Conservation (phyloP, 352 stramenopile species). For the Hyaloperonospora arabidopsidis region DNA sequence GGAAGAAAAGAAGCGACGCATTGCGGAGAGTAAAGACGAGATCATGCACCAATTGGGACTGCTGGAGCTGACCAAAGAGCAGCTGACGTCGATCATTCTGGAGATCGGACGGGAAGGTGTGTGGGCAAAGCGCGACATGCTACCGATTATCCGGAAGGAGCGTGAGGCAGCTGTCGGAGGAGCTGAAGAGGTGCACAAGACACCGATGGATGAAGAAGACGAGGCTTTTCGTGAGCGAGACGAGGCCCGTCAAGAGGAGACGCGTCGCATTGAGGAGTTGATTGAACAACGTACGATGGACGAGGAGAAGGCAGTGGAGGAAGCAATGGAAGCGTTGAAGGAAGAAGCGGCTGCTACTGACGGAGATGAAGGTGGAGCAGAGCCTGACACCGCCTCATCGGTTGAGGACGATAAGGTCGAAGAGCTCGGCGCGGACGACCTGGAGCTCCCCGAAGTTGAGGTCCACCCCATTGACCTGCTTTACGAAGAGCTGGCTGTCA, state of each 20-base stretch:
- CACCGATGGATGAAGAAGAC: slow-evolving; percentile 42
- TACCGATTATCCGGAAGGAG: slow-evolving; percentile 45
- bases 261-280: slow-evolving; percentile 41
- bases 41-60: slow-evolving; percentile 57
- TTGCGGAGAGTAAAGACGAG: slow-evolving; percentile 33
- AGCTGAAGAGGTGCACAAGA: slow-evolving; percentile 32
- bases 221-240: slow-evolving; percentile 44
- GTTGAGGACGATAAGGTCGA: slow-evolving; percentile 11
- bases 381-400: slow-evolving; percentile 12
- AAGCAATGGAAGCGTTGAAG: slow-evolving; percentile 28
- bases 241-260: slow-evolving; percentile 43
- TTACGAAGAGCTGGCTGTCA: slow-evolving; percentile 42
- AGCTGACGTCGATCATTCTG: slow-evolving; percentile 54
- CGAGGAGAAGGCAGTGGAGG: slow-evolving; percentile 22
- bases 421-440: slow-evolving; percentile 30
- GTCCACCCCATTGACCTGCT: slow-evolving; percentile 50
- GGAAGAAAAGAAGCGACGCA: slow-evolving; percentile 41
- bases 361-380: slow-evolving; percentile 5
- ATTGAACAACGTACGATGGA: slow-evolving; percentile 39
- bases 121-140: slow-evolving; percentile 42
- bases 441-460: slow-evolving; percentile 44
- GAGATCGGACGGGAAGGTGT: slow-evolving; percentile 41
- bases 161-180: slow-evolving; percentile 23
- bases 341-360: slow-evolving; percentile 9
- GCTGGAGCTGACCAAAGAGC: slow-evolving; percentile 42